Base-by-base conservation (phyloP, 2,329 filamentous ascomycete species). In the Cryphonectria radicalis region DNA sequence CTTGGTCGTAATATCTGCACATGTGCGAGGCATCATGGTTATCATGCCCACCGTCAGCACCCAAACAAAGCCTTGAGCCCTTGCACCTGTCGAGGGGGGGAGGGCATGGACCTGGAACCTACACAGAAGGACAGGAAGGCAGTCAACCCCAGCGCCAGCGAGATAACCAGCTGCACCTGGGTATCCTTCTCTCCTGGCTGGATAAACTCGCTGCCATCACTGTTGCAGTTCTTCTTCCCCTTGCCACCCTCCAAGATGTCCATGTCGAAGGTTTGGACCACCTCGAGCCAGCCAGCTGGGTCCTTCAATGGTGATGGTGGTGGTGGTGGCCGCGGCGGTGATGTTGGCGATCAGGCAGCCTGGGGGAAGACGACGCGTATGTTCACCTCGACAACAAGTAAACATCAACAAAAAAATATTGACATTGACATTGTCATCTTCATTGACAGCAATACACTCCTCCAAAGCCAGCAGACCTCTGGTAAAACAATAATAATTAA, bases 41-140 rank as follows among this genome's bases (percentile, higher is more conserved):
- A n/a, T 10, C 4, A 57, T 25, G 70, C 64, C 63, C 66, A 69
- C 7, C 68, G 50, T 69, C 50, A 71, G 57, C 59, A 55, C 5
- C 14, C 1, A 40, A 13, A 37, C 19, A 19, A 35, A 37, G 19
- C 25, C 17, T 60, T 35, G 28, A 50, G 22, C 46, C 46, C 6
- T 32, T 59, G 55, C n/a, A 22, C 19, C 32, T 10, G 10, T 25
- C 13, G 59, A 62, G 28, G 17, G 6, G 19, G 22, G 28, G n/a
- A 40, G 60, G n/a, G 63, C 7, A 62, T n/a, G 55, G 19, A 32
- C 17, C 32, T 17, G 37, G 14, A 59, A 80, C 89, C 76, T 83
- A 93, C 90, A 79, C 93, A 96, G 76, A 97, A 97, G 28, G 89
- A 84, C 43, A 94, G 73, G 77, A 96, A 93, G 43, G 93, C 92